Evolutionary conservation across 2,329 filamentous ascomycete genomes (phyloP).

Genomic region (Aciculosporium take): DNA sequence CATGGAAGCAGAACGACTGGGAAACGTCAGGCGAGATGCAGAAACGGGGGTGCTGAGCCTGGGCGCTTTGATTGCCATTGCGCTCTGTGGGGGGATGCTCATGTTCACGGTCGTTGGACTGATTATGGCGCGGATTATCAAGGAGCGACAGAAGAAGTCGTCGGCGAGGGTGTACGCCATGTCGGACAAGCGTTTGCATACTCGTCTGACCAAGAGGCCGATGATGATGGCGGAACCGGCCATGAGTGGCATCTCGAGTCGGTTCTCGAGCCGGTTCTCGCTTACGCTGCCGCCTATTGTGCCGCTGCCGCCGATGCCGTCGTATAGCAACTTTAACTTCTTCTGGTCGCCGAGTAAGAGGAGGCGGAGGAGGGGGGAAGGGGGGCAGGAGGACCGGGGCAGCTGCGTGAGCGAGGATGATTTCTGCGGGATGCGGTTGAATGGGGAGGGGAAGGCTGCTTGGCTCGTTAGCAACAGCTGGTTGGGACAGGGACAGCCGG

Average conservation of each 20-base stretch:
- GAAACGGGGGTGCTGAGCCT: conserved; percentile 15
- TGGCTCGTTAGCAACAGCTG: conserved; percentile 21
- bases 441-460: conserved; percentile 10
- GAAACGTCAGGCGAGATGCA: conserved; percentile 2
- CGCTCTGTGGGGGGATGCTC: conserved; percentile 31
- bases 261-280: conserved; percentile 17
- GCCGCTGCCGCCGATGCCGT: conserved; percentile 19
- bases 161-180: conserved; percentile 17
- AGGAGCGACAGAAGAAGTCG: conserved; percentile 9
- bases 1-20: conserved; percentile 4
- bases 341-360: conserved; percentile 11
- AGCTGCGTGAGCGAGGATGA: conserved; percentile 28
- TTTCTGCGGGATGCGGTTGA: conserved; percentile 32
- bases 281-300: conserved; percentile 15
- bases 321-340: conserved; percentile 17
- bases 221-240: conserved; percentile 9
- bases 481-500: conserved; percentile 20
- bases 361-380: not conserved
- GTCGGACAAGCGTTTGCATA: conserved; percentile 13
- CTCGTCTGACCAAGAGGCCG: conserved; percentile 19
- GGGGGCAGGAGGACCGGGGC: not conserved
- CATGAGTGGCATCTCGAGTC: conserved; percentile 9
- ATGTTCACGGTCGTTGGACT: conserved; percentile 29
- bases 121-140: conserved; percentile 25
- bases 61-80: conserved; percentile 30